Conservation (phyloP, 2,329 filamentous ascomycete species). For the Xylaria sp. region DNA sequence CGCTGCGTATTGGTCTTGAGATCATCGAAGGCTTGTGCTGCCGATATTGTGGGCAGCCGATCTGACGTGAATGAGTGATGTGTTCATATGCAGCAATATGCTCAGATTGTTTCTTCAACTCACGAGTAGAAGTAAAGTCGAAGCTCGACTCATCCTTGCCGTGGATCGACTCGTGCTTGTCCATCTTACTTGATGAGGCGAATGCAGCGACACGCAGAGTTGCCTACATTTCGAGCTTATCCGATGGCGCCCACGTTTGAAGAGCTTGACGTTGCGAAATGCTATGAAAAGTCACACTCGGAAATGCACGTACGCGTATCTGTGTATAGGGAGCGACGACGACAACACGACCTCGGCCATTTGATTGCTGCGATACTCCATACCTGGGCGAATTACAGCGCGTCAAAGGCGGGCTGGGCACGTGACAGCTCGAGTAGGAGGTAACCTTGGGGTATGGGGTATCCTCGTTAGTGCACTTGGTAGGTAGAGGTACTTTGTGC, state of each 20-base stretch:
- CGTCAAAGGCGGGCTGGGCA: not conserved
- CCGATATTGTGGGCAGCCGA: slow-evolving; percentile 77
- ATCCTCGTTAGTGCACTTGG: too few relatives aligned
- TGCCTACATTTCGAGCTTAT: slow-evolving; percentile 18
- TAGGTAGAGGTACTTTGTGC: not conserved
- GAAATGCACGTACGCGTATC: not conserved
- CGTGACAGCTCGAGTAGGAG: slow-evolving; percentile 18
- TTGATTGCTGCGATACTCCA: not conserved
- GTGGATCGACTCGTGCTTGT: slow-evolving; percentile 62
- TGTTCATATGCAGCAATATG: slow-evolving; percentile 6
- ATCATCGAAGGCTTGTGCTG: slow-evolving; percentile 71
- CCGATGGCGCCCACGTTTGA: not conserved
- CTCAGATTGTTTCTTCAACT: slow-evolving; percentile 37
- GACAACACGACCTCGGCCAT: too few relatives aligned
- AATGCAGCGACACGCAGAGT: not conserved
- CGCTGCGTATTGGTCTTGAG: slow-evolving; percentile 57
- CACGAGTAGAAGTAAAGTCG: slow-evolving; percentile 59
- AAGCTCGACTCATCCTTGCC: slow-evolving; percentile 67
- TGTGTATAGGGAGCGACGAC: not conserved
- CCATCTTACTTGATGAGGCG: slow-evolving; percentile 48
- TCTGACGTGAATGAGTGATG: slow-evolving; percentile 54
- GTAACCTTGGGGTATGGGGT: not conserved
- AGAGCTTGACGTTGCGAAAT: not conserved
- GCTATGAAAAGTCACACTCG: not conserved
- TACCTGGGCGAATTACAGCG: slow-evolving; percentile 7